Evolutionary conservation across 225 moss, liverwort and hornwort genomes (phyloP), one percentile per base, ranked within the genome.

Genomic region (Pleurozium schreberi): DNA sequence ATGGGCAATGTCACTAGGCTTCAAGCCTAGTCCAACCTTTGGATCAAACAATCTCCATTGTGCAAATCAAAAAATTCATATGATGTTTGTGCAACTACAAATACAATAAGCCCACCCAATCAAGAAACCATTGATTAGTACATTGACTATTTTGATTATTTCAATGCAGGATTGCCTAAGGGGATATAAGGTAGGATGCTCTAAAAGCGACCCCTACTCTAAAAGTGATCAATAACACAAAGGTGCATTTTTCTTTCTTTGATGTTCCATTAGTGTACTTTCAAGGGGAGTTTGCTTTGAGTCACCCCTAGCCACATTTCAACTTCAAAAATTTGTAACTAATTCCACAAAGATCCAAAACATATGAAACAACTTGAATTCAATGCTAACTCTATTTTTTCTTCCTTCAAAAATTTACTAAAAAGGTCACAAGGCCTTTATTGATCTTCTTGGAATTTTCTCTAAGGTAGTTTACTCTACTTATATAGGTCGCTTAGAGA

Each of bases 271-370:
- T 2, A 70, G 1, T 26, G 2, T 74, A 31, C 47, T 47, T 31
- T 74, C 2, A 74, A 0, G 7, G 26, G 6, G 18, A 42, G 15
- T 5, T 14, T 0, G 0, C 43, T 16, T 28, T 9, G 0, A 17
- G 0, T 45, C 2, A 9, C 2, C 1, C 0, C 0, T 40, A 0
- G 17, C 10, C 4, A 1, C 0, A 0, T 17, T 71, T 16, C 3
- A 19, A 30, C 49, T 49, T 75, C 20, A 50, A 49, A 31, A 33
- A 12, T 11, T 49, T 8, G 2, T 49, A 33, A 4, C 8, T 75
- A 18, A 20, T 50, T 8, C 33, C 1, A 8, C 0, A 0, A 31
- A 50, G 12, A 20, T 50, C 7, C 12, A 12, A 20, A 33, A 49
- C 7, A 2, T 19, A 12, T 20, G 2, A 74, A 31, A 31, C 2